Evolutionary conservation across 148 eudicot species (phyloP).

Genomic region (Vaccinium macrocarpon): DNA sequence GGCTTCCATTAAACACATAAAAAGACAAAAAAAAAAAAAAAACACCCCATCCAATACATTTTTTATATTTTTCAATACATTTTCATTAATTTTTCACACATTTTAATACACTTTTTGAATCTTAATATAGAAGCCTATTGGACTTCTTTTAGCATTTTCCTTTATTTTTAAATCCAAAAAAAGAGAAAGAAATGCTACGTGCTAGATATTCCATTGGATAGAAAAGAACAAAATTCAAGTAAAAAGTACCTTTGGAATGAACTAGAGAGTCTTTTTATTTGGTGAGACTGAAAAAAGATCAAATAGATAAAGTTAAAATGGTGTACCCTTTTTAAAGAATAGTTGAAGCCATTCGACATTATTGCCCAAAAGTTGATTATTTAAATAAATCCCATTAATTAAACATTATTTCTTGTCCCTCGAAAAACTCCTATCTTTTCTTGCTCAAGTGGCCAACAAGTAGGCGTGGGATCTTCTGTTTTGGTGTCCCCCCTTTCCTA

Average conservation of each 20-base stretch:
- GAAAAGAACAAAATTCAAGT: background rate
- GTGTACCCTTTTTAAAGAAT: background rate
- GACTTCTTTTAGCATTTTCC: too few relatives aligned
- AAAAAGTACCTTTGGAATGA: conserved; percentile 8
- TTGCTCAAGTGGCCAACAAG: conserved; percentile 57
- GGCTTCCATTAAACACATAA: too few relatives aligned
- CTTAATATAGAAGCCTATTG: too few relatives aligned
- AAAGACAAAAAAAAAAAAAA: too few relatives aligned
- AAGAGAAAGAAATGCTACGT: background rate
- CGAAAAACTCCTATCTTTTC: conserved; percentile 19
- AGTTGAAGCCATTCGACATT: conserved; percentile 15
- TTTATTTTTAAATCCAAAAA: background rate
- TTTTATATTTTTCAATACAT: too few relatives aligned
- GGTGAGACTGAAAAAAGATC: background rate
- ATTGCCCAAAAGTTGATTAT: conserved; percentile 15
- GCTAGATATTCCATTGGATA: background rate
- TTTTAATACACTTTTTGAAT: too few relatives aligned
- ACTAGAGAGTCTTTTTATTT: background rate
- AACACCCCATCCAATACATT: too few relatives aligned
- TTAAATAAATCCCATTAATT: conserved; percentile 18
- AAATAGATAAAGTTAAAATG: conserved; percentile 5
- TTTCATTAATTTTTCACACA: too few relatives aligned
- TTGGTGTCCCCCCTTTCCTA: too few relatives aligned
- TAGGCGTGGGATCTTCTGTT: too few relatives aligned
- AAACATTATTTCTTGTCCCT: conserved; percentile 43